Evolutionary conservation across 2,329 filamentous ascomycete genomes (phyloP).

Genomic region (Scedosporium aurantiacum): DNA sequence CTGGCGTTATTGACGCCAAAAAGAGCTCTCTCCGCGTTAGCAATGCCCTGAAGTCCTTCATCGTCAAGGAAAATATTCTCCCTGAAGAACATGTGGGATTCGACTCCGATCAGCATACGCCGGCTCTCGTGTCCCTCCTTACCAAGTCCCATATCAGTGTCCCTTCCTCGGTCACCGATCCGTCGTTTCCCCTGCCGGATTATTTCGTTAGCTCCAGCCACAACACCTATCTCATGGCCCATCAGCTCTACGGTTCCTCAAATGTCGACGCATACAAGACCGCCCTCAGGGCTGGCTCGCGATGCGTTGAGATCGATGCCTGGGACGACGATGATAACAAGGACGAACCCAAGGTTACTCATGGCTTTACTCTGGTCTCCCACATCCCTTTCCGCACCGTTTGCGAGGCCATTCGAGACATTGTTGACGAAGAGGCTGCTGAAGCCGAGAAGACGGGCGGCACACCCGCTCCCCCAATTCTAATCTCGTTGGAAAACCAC

Average conservation of each 20-base stretch:
- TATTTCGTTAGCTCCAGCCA: constrained; percentile 66
- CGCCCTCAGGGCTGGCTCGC: constrained; percentile 49
- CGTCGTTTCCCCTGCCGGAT: constrained; percentile 50
- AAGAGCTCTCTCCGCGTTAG: constrained; percentile 48
- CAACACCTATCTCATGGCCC: constrained; percentile 61
- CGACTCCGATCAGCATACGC: constrained; percentile 29
- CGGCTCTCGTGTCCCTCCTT: constrained; percentile 38
- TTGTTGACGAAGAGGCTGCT: constrained; percentile 45
- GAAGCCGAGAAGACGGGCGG: constrained; percentile 22
- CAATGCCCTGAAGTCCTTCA: constrained; percentile 42
- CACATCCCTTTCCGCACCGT: constrained; percentile 53
- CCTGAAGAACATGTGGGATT: constrained; percentile 34
- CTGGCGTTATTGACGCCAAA: constrained; percentile 32
- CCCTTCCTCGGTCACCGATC: constrained; percentile 41
- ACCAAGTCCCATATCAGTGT: constrained; percentile 46
- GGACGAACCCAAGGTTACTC: constrained; percentile 58
- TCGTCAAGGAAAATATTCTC: constrained; percentile 41
- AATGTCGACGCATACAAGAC: constrained; percentile 53
- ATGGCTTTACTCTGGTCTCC: constrained; percentile 58
- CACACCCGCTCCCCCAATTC: constrained; percentile 40
- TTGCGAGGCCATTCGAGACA: constrained; percentile 53
- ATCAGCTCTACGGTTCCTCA: constrained; percentile 56
- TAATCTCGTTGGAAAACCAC: constrained; percentile 59
- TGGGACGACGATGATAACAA: constrained; percentile 54
- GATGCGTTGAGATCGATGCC: constrained; percentile 64